Percentiles rank a stretch among this genome's conserved stretches.
These are phyloP conservation scores for Sicyos baderoa DNA, from an alignment of 306 rosid genomes.

Conservation along the genomic window DNA sequence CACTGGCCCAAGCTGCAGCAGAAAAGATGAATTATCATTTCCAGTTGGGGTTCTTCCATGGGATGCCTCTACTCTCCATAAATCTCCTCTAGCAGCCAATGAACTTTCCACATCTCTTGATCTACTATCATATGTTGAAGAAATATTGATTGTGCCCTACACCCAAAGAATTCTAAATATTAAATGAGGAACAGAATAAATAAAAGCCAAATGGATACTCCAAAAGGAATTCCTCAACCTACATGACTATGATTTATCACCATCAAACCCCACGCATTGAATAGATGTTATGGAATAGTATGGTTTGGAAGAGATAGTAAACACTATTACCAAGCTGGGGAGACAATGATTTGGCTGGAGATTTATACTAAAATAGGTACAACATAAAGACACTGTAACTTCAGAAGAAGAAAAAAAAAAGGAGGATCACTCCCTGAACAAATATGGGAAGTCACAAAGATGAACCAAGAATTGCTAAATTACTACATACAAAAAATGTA, in stretches of 20 bases:
- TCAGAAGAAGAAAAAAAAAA: background rate
- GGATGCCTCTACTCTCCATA: constrained; percentile 96
- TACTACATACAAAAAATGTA: background rate
- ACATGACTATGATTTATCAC: background rate
- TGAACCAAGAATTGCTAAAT: background rate
- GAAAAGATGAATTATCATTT: constrained; percentile 70
- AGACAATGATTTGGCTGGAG: background rate
- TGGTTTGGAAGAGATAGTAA: background rate
- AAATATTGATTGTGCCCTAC: constrained; percentile 63
- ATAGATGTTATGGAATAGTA: background rate
- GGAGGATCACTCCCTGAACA: background rate
- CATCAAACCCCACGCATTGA: background rate
- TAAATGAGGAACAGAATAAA: constrained; percentile 17
- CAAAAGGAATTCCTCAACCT: background rate
- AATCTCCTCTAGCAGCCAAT: constrained; percentile 83
- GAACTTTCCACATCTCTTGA: constrained; percentile 75
- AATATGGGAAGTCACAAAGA: background rate
- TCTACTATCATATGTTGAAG: constrained; percentile 86
- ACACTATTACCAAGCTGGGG: background rate
- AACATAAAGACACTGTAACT: constrained; percentile 4
- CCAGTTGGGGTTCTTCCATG: constrained; percentile 66
- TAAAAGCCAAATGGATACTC: constrained; percentile 12
- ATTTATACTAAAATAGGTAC: background rate
- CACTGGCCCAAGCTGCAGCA: constrained; percentile 92
- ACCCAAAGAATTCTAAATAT: constrained; percentile 19